A percentile compares a stretch with the other conserved stretches of the same genome.
These are phyloP conservation scores for Cordia subcordata DNA, from an alignment of 257 asterid species.

Conservation along the genomic window DNA sequence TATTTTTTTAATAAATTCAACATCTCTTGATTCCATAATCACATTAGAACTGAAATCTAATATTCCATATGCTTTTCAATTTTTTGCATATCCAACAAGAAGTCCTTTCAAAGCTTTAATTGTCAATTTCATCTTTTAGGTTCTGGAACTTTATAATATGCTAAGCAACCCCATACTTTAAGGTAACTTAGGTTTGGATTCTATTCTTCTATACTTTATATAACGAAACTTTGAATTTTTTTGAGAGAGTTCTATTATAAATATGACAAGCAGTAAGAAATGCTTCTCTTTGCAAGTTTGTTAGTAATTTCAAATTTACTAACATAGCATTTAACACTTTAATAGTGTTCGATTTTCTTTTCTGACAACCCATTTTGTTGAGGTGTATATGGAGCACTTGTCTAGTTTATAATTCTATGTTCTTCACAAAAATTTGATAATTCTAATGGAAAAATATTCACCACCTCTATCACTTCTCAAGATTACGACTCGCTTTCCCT, in stretches of 20 bases:
- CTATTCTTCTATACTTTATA: background rate
- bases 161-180: background rate
- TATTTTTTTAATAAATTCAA: slow-evolving; percentile 13
- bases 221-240: too few relatives aligned
- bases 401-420: background rate
- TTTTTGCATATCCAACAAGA: slow-evolving; percentile 14
- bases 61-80: slow-evolving; percentile 4
- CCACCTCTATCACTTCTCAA: background rate
- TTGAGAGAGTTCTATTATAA: too few relatives aligned
- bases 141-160: background rate
- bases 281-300: background rate
- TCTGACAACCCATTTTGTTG: slow-evolving; percentile 1
- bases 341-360: background rate
- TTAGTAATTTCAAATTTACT: background rate
- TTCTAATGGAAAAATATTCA: background rate
- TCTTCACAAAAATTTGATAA: background rate
- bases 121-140: too few relatives aligned
- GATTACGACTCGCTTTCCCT: background rate
- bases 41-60: background rate
- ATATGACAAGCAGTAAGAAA: background rate
- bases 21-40: slow-evolving; percentile 9
- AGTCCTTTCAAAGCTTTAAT: background rate
- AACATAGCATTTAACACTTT: background rate
- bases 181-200: background rate
- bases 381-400: background rate